Evolutionary conservation across 2,329 filamentous ascomycete genomes (phyloP), one percentile per base, ranked within the genome.

Genomic region (Microsporum audouinii): DNA sequence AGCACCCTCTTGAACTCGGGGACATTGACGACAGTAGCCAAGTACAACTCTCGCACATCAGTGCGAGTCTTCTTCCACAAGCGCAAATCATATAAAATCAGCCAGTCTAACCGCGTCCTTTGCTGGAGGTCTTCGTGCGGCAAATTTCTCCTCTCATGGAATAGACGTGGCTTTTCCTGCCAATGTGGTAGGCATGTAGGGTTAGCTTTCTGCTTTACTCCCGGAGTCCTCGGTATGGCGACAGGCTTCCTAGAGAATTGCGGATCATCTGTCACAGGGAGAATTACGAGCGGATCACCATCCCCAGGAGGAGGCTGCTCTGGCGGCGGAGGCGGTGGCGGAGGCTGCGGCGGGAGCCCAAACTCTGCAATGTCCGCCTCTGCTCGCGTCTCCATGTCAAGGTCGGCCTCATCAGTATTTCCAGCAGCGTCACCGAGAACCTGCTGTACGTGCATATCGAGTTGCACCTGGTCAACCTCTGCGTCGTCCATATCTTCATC

Each of bases 11-110:
- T 99, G 81, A 99, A 99, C 71, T 95, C 84, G 3, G 94, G 92
- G 60, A 99, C 90, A 4, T 89, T 90, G 56, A 99, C 91, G 3
- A 99, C 90, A 0, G 94, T 99, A 57, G 89, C 94, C 68, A 99
- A 96, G 74, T 96, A 97, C 1, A 99, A 82, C 65, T 96, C 88
- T 36, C 94, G 86, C 61, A 99, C 81, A 71, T 95, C 89, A 57
- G 92, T 91, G 61, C 94, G 85, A 36, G 95, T 84, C 71, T 91
- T 94, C 76, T 99, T 99, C 94, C 94, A 99, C 81, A 99, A 85
- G 47, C 94, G 82, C 58, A 99, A 77, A 72, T 99, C 94, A 71
- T 96, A 99, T 6, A 99, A 79, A 34, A 99, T 89, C 70, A 99
- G 82, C 84, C 90, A 96, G 73, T 99, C 94, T 4, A 99, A 79